Evolutionary conservation across 352 stramenopile genomes (phyloP).

Genomic region (Globisporangium uncinulatum): DNA sequence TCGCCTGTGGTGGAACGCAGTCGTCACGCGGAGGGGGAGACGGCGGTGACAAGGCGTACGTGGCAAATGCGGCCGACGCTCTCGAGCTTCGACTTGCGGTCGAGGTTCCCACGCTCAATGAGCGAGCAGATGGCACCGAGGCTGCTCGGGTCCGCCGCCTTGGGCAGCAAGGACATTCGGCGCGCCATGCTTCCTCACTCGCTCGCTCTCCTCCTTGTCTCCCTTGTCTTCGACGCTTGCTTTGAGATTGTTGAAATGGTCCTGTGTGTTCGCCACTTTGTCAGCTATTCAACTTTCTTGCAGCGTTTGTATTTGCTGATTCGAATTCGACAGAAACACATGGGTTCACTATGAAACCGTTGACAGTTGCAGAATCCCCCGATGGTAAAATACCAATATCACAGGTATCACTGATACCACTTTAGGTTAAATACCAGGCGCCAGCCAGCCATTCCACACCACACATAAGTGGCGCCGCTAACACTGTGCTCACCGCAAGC

Average conservation of each 20-base stretch:
- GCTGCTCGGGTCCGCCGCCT: constrained; percentile 22
- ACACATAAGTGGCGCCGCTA: too few species aligned
- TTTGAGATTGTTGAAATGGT: neutral
- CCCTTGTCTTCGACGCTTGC: neutral
- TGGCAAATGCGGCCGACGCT: constrained; percentile 79
- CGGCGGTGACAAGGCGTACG: constrained; percentile 21
- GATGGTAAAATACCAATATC: too few species aligned
- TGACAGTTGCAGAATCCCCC: too few species aligned
- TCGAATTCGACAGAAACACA: neutral
- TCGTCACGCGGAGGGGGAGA: too few species aligned
- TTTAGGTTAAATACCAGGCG: too few species aligned
- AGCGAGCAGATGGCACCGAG: constrained; percentile 78
- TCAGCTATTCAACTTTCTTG: neutral
- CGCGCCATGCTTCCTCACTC: constrained; percentile 8
- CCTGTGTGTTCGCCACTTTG: neutral
- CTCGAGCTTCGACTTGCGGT: constrained; percentile 86
- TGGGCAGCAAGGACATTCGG: constrained; percentile 14
- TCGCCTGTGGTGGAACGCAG: too few species aligned
- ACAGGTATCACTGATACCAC: too few species aligned
- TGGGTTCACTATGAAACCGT: too few species aligned
- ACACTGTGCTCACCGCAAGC: neutral
- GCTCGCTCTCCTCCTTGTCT: neutral
- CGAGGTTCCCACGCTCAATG: constrained; percentile 75
- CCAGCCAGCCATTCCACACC: too few species aligned
- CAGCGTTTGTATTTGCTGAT: neutral